These are phyloP conservation scores for Leptographium flavum DNA, from an alignment of 2,329 filamentous ascomycete species.

Conservation along the genomic window DNA sequence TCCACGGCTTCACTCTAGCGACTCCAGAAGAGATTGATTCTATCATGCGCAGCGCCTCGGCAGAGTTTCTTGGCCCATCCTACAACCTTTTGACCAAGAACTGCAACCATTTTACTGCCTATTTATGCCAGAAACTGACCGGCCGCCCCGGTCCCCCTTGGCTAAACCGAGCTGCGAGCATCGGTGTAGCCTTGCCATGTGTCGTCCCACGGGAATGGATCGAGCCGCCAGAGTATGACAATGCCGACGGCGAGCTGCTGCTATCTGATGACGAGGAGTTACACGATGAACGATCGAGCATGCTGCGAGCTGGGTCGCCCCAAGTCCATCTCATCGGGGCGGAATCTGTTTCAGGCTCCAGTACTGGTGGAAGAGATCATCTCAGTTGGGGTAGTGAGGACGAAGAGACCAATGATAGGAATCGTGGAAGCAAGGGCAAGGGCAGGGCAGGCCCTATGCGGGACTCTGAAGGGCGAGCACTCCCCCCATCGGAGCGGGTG, in stretches of 20 bases:
- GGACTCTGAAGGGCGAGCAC: constrained; percentile 33
- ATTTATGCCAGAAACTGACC: constrained; percentile 61
- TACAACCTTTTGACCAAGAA: constrained; percentile 77
- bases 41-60: constrained; percentile 53
- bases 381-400: constrained; percentile 24
- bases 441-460: constrained; percentile 22
- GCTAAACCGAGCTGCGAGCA: constrained; percentile 73
- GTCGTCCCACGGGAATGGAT: constrained; percentile 75
- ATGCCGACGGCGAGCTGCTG: constrained; percentile 54
- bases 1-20: constrained; percentile 66
- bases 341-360: constrained; percentile 3
- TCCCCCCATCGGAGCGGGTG: constrained; percentile 41
- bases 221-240: constrained; percentile 61
- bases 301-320: constrained; percentile 23
- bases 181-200: constrained; percentile 68
- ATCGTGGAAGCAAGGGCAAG: constrained; percentile 29
- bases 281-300: constrained; percentile 2
- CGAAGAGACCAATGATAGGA: constrained; percentile 23
- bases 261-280: constrained; percentile 38
- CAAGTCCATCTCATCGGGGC: constrained; percentile 11
- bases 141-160: constrained; percentile 55
- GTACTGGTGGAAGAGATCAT: constrained; percentile 13
- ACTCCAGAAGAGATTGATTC: constrained; percentile 54
- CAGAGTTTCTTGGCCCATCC: constrained; percentile 57
- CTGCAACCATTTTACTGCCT: constrained; percentile 78